Evolutionary conservation across 2,329 filamentous ascomycete genomes (phyloP).

Genomic region (Alternaria burnsii): DNA sequence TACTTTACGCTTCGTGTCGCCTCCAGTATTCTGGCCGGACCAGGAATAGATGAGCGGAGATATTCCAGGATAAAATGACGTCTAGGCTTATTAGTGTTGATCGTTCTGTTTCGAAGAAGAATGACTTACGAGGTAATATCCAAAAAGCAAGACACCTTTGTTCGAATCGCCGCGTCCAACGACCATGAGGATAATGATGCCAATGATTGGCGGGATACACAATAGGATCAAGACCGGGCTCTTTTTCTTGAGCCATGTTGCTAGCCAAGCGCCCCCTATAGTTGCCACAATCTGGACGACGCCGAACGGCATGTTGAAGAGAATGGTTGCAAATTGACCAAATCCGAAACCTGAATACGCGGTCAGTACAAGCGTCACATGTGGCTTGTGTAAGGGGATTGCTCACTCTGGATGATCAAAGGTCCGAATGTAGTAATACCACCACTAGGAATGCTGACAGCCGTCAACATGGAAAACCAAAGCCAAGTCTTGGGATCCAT

Average conservation of each 20-base stretch:
- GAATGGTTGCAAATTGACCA: slow-evolving; percentile 63
- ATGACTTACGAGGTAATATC: slow-evolving; percentile 61
- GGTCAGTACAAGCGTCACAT: too few relatives aligned
- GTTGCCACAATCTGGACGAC: slow-evolving; percentile 68
- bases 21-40: slow-evolving; percentile 70
- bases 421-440: slow-evolving; percentile 68
- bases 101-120: background rate
- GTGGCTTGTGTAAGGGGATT: too few relatives aligned
- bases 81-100: slow-evolving; percentile 25
- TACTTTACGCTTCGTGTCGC: slow-evolving; percentile 74
- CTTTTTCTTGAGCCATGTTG: slow-evolving; percentile 64
- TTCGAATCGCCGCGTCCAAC: slow-evolving; percentile 58
- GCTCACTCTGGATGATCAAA: slow-evolving; percentile 61
- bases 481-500: slow-evolving; percentile 67
- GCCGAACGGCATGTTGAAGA: slow-evolving; percentile 70
- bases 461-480: slow-evolving; percentile 57
- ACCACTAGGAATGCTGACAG: slow-evolving; percentile 61
- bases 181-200: slow-evolving; percentile 63
- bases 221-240: slow-evolving; percentile 60
- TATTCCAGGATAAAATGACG: slow-evolving; percentile 68
- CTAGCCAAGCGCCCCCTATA: slow-evolving; percentile 65
- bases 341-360: slow-evolving; percentile 59
- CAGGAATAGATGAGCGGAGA: slow-evolving; percentile 69
- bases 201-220: slow-evolving; percentile 65
- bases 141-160: slow-evolving; percentile 62